A percentile compares a stretch with the other conserved stretches of the same genome.
Conservation (phyloP, 202 grass and related monocot genomes). For the Setaria italica region DNA sequence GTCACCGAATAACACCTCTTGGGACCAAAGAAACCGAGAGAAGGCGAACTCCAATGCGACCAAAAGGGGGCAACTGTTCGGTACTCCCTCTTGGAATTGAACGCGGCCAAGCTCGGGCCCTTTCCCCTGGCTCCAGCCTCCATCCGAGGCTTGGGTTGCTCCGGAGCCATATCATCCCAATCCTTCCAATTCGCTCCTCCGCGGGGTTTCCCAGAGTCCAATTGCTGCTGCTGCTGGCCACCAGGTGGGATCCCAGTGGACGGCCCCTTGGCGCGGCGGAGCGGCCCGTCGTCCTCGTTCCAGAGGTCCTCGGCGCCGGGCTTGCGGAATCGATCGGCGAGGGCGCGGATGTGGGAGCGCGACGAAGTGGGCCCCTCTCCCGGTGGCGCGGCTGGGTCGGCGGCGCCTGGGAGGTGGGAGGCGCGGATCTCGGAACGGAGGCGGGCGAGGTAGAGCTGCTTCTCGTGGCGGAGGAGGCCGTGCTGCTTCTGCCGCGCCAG, state of each 20-base stretch:
- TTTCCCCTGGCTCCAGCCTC: background rate
- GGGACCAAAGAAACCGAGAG: conserved; percentile 33
- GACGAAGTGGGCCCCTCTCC: conserved; percentile 50
- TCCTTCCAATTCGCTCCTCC: conserved; percentile 37
- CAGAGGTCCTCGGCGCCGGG: conserved; percentile 85
- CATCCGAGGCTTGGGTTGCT: background rate
- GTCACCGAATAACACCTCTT: conserved; percentile 46
- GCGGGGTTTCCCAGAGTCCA: conserved; percentile 11
- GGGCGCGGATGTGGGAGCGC: conserved; percentile 67
- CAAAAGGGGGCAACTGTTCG: conserved; percentile 32
- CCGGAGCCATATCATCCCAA: conserved; percentile 53
- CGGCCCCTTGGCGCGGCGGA: conserved; percentile 23
- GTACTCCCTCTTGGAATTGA: conserved; percentile 57
- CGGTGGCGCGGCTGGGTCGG: background rate
- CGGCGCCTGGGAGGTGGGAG: conserved; percentile 36
- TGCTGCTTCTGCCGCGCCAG: conserved; percentile 74
- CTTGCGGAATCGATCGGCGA: conserved; percentile 80
- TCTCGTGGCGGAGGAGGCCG: conserved; percentile 79
- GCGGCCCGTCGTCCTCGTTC: conserved; percentile 88
- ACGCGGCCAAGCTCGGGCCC: conserved; percentile 8
- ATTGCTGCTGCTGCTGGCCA: background rate
- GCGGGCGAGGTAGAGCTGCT: conserved; percentile 92
- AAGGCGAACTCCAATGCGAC: conserved; percentile 26
- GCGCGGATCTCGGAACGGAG: conserved; percentile 79
- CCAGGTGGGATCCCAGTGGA: background rate